Conservation (phyloP, 495 filamentous ascomycete species). For the Echria macrotheca region DNA sequence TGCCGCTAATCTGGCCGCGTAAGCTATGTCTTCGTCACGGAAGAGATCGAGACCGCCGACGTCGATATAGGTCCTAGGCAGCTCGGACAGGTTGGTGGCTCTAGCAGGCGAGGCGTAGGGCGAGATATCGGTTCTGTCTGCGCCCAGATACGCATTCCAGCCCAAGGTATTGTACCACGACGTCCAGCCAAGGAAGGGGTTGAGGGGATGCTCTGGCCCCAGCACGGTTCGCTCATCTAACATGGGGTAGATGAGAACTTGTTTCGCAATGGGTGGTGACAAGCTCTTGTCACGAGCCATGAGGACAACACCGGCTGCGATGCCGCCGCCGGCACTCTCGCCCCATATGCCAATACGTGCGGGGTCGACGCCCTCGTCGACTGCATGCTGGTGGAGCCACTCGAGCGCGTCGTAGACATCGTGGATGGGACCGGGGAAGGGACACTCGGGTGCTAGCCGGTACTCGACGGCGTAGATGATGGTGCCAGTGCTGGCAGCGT, state of each 20-base stretch:
- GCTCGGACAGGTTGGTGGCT: slow-evolving; percentile 23
- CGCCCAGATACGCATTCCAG: slow-evolving; percentile 30
- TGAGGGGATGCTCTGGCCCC: slow-evolving; percentile 20
- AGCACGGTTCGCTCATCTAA: slow-evolving; percentile 34
- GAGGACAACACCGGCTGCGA: slow-evolving; percentile 31
- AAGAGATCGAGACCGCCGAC: slow-evolving; percentile 38
- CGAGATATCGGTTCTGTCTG: slow-evolving; percentile 15
- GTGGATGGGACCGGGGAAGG: slow-evolving; percentile 27
- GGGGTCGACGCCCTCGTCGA: slow-evolving; percentile 30
- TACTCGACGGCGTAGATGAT: slow-evolving; percentile 35
- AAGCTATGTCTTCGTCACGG: slow-evolving; percentile 38
- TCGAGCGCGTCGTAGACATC: slow-evolving; percentile 31
- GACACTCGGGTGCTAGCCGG: slow-evolving; percentile 38
- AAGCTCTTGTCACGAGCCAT: slow-evolving; percentile 29
- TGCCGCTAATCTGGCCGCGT: slow-evolving; percentile 31
- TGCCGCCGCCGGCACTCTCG: slow-evolving; percentile 35
- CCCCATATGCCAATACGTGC: slow-evolving; percentile 33
- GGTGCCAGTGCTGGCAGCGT: not conserved
- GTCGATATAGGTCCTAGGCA: slow-evolving; percentile 36
- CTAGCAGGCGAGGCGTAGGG: slow-evolving; percentile 37
- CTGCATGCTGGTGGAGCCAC: slow-evolving; percentile 26
- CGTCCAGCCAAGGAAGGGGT: slow-evolving; percentile 31
- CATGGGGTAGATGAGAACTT: slow-evolving; percentile 37
- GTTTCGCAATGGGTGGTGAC: slow-evolving; percentile 23
- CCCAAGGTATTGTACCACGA: slow-evolving; percentile 26